phyloP scores from a whole-genome alignment of 148 eudicot species.

The Simmondsia chinensis region DNA sequence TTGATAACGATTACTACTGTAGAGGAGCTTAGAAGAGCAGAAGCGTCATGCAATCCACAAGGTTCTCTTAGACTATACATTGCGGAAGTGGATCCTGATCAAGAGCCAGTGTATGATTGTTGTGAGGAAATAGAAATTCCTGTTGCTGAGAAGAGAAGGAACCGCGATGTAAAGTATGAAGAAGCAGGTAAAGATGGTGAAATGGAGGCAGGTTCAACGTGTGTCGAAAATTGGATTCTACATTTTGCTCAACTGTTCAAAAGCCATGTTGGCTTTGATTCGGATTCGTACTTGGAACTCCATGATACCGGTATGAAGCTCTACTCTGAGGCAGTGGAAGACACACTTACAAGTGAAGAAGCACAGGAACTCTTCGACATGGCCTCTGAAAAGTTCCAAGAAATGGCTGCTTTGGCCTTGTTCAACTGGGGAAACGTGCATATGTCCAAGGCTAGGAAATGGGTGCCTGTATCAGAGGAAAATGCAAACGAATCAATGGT shows the following conservation, averaged over 20 bases:
- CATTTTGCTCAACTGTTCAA: conserved; percentile 86
- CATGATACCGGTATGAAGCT: conserved; percentile 84
- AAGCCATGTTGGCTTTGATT: conserved; percentile 91
- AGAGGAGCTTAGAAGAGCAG: conserved; percentile 81
- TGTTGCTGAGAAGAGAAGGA: conserved; percentile 9
- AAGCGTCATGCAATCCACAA: conserved; percentile 39
- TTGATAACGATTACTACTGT: conserved; percentile 81
- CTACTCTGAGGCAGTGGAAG: conserved; percentile 91
- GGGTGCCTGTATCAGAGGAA: conserved; percentile 44
- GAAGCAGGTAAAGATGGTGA: conserved; percentile 13
- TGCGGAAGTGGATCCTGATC: conserved; percentile 73
- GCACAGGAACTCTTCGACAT: conserved; percentile 80
- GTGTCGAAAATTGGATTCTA: conserved; percentile 74
- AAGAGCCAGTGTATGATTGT: conserved; percentile 66
- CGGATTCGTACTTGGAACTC: conserved; percentile 75
- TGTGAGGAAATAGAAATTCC: conserved; percentile 11
- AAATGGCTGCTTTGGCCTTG: conserved; percentile 87
- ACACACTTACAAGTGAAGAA: conserved; percentile 69
- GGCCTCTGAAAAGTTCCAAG: conserved; percentile 81
- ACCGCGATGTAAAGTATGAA: conserved; percentile 22
- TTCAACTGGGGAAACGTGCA: conserved; percentile 98
- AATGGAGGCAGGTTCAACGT: conserved; percentile 23
- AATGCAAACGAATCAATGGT: conserved; percentile 31
- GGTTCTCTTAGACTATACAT: conserved; percentile 69
- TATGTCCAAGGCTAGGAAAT: conserved; percentile 80